Evolutionary conservation across 768 basidiomycete genomes (phyloP), one percentile per base, ranked within the genome.

Genomic region (Macrolepiota albuminosa): DNA sequence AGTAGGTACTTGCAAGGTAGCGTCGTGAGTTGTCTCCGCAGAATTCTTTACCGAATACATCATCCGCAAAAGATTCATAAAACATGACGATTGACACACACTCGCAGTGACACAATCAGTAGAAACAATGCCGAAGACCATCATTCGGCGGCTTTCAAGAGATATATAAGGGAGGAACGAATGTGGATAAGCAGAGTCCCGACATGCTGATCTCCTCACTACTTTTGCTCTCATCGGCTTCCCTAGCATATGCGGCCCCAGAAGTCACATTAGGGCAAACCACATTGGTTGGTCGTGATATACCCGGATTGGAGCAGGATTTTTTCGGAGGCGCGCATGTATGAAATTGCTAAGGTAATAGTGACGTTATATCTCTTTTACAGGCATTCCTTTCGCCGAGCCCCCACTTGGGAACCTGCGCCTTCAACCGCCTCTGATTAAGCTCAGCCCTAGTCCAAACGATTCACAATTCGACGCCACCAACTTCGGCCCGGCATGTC

Each of bases 341-440:
- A 53, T 26, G 18, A 33, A 34, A 37, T 57, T 39, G 9, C 14
- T 9, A 8, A 10, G 31, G 8, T 3, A 7, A 14, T 8, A 13
- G 13, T 21, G 10, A 9, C 6, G 13, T 36, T 39, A 11, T 58
- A 8, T 43, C 66, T 58, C 54, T 59, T 40, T 10, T 29, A 18
- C 7, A 77, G 82, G 78, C 18, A 82, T 86, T 46, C 84, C 82
- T 1, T 86, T 73, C 57, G 83, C 81, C 34, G 76, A 84, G 61
- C 79, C 83, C 9, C 84, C 84, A 16, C 56, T 83, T 36, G 82
- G 81, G 4, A 59, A 73, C 37, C 62, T 82, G 26, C 76, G 84
- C 34, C 74, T 84, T 11, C 34, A 21, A n/a, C 50, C 34, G 2
- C 50, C 50, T 3, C 34, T 51, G 50, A 34, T 51, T 3, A 56